phyloP scores from a whole-genome alignment of 1,284 basidiomycete species.

The Amylostereum chailletii region DNA sequence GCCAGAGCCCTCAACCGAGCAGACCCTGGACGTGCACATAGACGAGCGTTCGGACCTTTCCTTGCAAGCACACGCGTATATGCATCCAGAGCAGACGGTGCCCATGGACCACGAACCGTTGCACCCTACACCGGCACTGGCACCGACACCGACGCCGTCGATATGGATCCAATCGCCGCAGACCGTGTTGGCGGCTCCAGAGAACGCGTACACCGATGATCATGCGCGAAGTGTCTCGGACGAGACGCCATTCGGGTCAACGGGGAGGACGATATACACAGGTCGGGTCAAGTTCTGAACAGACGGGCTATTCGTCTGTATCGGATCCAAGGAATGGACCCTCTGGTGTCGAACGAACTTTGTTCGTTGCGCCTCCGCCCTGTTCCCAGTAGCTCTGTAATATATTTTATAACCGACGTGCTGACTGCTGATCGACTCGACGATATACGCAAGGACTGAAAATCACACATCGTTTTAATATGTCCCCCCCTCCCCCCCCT shows the following conservation, averaged over 20 bases:
- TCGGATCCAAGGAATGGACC: neutral
- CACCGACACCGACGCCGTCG: no score
- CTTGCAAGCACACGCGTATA: conserved; percentile 4
- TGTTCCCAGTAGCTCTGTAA: no score
- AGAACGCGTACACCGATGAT: conserved; percentile 10
- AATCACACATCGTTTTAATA: no score
- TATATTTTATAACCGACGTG: no score
- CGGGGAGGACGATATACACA: conserved; percentile 15
- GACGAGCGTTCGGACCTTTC: neutral
- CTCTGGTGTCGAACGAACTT: neutral
- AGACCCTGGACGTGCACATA: neutral
- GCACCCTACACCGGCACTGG: neutral
- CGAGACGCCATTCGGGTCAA: conserved; percentile 11
- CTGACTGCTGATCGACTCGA: no score
- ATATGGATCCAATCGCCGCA: no score
- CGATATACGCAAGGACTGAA: no score
- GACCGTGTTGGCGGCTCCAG: conserved; percentile 8
- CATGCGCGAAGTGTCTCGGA: conserved; percentile 1
- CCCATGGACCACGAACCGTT: conserved; percentile 8
- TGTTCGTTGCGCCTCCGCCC: no score
- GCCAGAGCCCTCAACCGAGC: conserved; percentile 1
- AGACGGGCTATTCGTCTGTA: neutral
- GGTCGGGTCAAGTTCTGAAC: conserved; percentile 5
- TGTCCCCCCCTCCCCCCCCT: no score
- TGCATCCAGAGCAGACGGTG: conserved; percentile 1